These are phyloP conservation scores for Austroboletus festivus DNA, from an alignment of 768 basidiomycete species.

Conservation along the genomic window DNA sequence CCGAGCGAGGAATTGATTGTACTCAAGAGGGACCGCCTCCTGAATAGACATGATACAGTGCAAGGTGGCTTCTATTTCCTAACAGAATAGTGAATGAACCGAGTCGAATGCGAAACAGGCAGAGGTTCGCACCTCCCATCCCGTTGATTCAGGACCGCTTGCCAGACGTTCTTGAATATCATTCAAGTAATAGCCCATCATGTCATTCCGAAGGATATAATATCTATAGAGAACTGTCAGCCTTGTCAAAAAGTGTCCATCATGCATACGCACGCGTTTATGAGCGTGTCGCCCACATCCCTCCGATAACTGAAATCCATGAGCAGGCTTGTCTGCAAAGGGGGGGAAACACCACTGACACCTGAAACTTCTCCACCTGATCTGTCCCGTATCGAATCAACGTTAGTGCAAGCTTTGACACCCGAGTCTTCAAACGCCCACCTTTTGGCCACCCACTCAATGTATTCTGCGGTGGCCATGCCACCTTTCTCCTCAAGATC, in stretches of 20 bases:
- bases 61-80: conserved; percentile 85
- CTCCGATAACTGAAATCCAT: conserved; percentile 61
- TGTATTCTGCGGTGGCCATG: conserved; percentile 55
- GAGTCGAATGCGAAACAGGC: not conserved
- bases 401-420: not conserved
- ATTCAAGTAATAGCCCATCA: conserved; percentile 69
- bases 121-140: conserved; percentile 68
- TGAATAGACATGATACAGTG: conserved; percentile 86
- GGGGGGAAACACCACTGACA: conserved; percentile 43
- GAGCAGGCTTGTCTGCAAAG: not conserved
- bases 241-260: not conserved
- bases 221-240: conserved; percentile 47
- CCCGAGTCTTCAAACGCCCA: conserved; percentile 28
- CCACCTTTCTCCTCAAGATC: conserved; percentile 68
- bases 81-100: conserved; percentile 5
- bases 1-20: conserved; percentile 50
- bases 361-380: conserved; percentile 74
- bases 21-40: conserved; percentile 72
- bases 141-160: conserved; percentile 39
- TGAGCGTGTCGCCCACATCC: conserved; percentile 83
- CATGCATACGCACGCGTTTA: conserved; percentile 67
- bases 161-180: conserved; percentile 57
- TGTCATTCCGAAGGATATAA: conserved; percentile 82
- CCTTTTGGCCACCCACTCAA: conserved; percentile 66
- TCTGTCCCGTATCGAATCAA: conserved; percentile 40